Evolutionary conservation across 2,329 filamentous ascomycete genomes (phyloP), one percentile per base, ranked within the genome.

Genomic region (Trichoderma polysporum): DNA sequence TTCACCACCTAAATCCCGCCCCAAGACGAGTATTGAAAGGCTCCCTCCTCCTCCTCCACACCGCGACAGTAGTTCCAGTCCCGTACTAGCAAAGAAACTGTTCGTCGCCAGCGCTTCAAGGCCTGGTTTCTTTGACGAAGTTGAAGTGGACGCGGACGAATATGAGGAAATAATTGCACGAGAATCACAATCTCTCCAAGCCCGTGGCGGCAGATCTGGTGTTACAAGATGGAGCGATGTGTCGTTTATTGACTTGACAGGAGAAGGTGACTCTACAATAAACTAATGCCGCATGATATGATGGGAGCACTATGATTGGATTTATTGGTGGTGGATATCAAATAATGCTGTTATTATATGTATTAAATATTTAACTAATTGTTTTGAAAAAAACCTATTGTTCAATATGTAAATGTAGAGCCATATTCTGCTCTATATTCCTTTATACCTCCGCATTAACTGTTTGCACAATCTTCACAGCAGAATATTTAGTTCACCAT

Each of bases 71-170:
- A 73, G 67, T 27, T 68, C 71, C 13, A 69, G 63, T 3, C 69
- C 71, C 7, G 7, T 22, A 31, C 13, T 66, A 66, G 76, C 72
- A 71, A 83, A 80, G 68, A 82, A 78, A 67, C 68, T 81, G 13
- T 75, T 80, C 67, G 70, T 80, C 39, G 79, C 80, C 13, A 76
- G 76, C 49, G 72, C 72, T 29, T 79, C 78, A 52, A 72, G 73
- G 15, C 71, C 72, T 6, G 81, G 81, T 3, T 83, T 81, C 71
- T 79, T 80, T 68, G 71, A 74, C 29, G 80, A 77, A 35, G 62
- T 76, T 2, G 69, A 75, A 17, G 70, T 75, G 8, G 70, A 73
- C 1, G 69, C 67, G 1, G 70, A 74, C 13, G 70, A 79, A 66
- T 70, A 71, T 1, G 74, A 75, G 15, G 72, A 70, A 7, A 66